Evolutionary conservation across 352 stramenopile genomes (phyloP).

Genomic region (Saprolegnia diclina): DNA sequence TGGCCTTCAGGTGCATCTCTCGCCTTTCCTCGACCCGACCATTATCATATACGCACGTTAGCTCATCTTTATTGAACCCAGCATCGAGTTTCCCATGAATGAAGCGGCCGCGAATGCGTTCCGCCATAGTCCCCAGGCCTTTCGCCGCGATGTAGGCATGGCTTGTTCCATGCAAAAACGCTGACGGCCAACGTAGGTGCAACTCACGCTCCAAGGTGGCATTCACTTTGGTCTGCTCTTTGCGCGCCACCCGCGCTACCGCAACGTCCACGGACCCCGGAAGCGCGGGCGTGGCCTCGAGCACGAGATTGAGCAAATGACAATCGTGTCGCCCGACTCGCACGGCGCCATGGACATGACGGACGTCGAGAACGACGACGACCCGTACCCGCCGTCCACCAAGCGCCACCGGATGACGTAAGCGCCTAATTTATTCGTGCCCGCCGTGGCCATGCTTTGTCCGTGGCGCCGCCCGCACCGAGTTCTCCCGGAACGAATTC

Average conservation of each 20-base stretch:
- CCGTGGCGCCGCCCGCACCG: too few species aligned
- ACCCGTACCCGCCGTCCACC: background rate
- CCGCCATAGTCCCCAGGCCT: slow-evolving; percentile 35
- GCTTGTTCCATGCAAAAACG: background rate
- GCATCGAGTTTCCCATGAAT: slow-evolving; percentile 67
- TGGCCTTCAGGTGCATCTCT: slow-evolving; percentile 53
- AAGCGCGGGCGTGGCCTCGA: slow-evolving; percentile 24
- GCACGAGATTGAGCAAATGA: slow-evolving; percentile 26
- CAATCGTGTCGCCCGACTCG: slow-evolving; percentile 1
- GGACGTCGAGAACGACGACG: slow-evolving; percentile 13
- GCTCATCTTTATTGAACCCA: slow-evolving; percentile 77
- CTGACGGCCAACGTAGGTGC: slow-evolving; percentile 13
- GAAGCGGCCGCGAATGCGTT: slow-evolving; percentile 45
- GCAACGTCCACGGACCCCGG: background rate
- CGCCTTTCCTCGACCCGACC: background rate
- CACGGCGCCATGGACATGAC: slow-evolving; percentile 15
- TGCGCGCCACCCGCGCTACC: slow-evolving; percentile 1
- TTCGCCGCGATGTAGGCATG: slow-evolving; percentile 26
- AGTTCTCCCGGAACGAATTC: too few species aligned
- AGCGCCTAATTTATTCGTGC: slow-evolving; percentile 10
- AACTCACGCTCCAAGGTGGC: slow-evolving; percentile 24
- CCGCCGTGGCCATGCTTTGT: background rate
- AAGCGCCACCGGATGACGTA: slow-evolving; percentile 22
- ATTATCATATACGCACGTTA: slow-evolving; percentile 23
- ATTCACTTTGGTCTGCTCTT: slow-evolving; percentile 23